Evolutionary conservation across 495 filamentous ascomycete genomes (phyloP), one percentile per base, ranked within the genome.

Genomic region (Penicillium diatomitis): DNA sequence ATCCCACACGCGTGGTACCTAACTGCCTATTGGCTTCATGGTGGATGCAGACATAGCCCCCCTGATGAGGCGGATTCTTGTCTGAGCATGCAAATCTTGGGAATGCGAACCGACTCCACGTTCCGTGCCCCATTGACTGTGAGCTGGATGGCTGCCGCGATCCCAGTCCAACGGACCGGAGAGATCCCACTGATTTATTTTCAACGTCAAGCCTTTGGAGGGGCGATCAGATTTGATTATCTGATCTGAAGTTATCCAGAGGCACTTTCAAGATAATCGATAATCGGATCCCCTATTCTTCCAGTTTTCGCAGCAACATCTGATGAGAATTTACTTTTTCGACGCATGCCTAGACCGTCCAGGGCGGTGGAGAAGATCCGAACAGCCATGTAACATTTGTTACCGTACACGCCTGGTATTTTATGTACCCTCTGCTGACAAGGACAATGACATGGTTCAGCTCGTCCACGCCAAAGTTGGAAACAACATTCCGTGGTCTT

Each of bases 91-190:
- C 30, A 28, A 32, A 12, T 47, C 44, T 38, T 44, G 51, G 51
- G 29, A 41, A 35, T 8, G 36, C 10, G n/a, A 20, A 44, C 42
- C 32, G 50, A 47, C 32, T 49, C 41, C 41, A 50, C 52, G 50
- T 59, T 59, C 52, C 41, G 41, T 32, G 31, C 47, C 53, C 20
- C 48, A 45, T 38, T 32, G 20, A 41, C 35, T 32, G 29, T 46
- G 20, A 20, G 44, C 32, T 46, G 33, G 44, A 32, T 45, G 42
- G 44, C 44, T 46, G 44, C 44, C 44, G 29, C 39, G 32, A 49
- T 42, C 51, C 56, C 59, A 57, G 57, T 43, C 60, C 60, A 53
- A 41, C 49, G 60, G 60, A 55, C 47, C 54, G 51, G 56, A 34
- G 49, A 36, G 44, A 46, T 46, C 44, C 42, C 35, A 29, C 12